Conservation (phyloP, 2,329 filamentous ascomycete genomes). For the Zarea fungicola region DNA sequence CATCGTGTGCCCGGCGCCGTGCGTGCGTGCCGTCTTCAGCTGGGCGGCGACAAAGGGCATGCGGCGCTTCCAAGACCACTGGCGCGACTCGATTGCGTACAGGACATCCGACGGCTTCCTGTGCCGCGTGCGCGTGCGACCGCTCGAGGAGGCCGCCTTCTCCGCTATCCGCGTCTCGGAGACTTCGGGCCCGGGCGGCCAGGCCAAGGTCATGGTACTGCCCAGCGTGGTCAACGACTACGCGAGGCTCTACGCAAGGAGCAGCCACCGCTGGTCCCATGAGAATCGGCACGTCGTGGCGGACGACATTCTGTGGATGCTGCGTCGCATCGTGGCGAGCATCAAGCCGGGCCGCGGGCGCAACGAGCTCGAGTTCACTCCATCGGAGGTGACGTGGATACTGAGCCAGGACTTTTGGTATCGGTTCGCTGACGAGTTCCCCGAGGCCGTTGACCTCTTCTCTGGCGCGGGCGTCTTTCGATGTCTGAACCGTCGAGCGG, state of each 20-base stretch:
- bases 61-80: constrained; percentile 16
- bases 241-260: constrained; percentile 17
- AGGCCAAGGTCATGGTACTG: constrained; percentile 28
- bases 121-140: constrained; percentile 30
- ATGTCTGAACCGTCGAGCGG: background rate
- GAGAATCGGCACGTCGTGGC: constrained; percentile 20
- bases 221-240: constrained; percentile 29
- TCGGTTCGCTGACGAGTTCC: constrained; percentile 26
- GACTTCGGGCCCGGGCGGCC: background rate
- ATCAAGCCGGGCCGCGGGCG: background rate
- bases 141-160: constrained; percentile 30
- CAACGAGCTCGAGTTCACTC: constrained; percentile 16
- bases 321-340: constrained; percentile 25
- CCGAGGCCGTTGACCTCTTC: constrained; percentile 25
- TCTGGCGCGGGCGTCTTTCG: constrained; percentile 23
- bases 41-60: constrained; percentile 38
- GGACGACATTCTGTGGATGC: constrained; percentile 30
- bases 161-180: constrained; percentile 21
- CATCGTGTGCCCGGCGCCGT: constrained; percentile 35
- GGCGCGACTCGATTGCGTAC: constrained; percentile 31
- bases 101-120: constrained; percentile 25
- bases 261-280: background rate
- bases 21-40: constrained; percentile 29
- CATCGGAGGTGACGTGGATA: constrained; percentile 16
- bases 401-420: constrained; percentile 25